Base-by-base conservation (phyloP, 345 rosid genomes). In the Pugionium cornutum region DNA sequence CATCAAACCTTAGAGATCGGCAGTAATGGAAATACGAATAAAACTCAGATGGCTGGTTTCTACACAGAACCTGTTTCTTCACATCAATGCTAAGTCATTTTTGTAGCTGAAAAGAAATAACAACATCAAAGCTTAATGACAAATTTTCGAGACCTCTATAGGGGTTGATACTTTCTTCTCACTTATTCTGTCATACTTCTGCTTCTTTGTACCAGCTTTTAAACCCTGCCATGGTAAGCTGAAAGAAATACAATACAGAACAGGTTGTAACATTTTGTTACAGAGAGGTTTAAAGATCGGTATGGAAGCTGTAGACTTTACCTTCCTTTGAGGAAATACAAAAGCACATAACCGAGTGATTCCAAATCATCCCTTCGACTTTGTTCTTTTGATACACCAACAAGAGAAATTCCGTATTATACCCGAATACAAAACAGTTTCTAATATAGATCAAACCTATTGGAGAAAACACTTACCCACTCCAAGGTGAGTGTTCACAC, bases 221-320 rank as follows among this genome's bases (percentile, higher is more conserved):
- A 89, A 52, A 50, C 96, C 96, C 57, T 89, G 96, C 92, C 96
- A 89, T 2, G 96, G 96, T 73, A 89, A 89, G 76, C 96, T 89
- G 71, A 72, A 64, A 64, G 66, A 9, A 29, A 34, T 26, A 36
- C 39, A 7, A 36, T 1, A 7, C 1, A 44, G n/a, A 34, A 44
- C 4, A 36, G 48, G 39, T 11, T 27, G 7, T 7, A 2, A 18
- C 5, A 1, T 0, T 48, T 50, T 56, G 45, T 56, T 48, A 36
- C 58, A 51, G 48, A 66, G 53, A 57, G 28, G 33, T 51, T n/a
- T 6, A 61, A 44, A 60, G 43, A 46, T 3, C 6, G 1, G 37
- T 28, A 49, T 18, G 18, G 18, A 32, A 29, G 7, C 58, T 31
- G 37, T 53, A 6, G 45, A 59, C 40, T n/a, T 53, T 41, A 89